Percentiles rank a stretch among this genome's conserved stretches.
phyloP scores from a whole-genome alignment of 2,329 filamentous ascomycete genomes.

The Microdochium trichocladiopsis region DNA sequence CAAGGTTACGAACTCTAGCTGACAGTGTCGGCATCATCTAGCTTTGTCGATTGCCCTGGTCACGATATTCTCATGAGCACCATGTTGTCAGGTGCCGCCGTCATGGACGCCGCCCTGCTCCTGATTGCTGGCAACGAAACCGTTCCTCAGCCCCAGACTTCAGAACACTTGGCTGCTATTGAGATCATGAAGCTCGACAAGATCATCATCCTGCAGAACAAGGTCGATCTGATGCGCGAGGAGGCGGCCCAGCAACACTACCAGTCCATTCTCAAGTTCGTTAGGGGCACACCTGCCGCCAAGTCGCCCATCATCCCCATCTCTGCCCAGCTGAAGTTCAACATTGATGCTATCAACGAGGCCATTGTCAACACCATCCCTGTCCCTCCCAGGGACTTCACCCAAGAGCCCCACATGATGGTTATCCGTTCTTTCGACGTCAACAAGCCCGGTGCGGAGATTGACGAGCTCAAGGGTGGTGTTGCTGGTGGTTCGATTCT shows the following conservation, averaged over 20 bases:
- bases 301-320: slow-evolving; percentile 95
- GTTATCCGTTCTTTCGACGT: slow-evolving; percentile 99
- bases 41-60: slow-evolving; percentile 96
- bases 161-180: slow-evolving; percentile 96
- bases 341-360: slow-evolving; percentile 97
- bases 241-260: slow-evolving; percentile 91
- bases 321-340: slow-evolving; percentile 96
- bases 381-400: slow-evolving; percentile 85
- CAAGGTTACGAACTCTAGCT: slow-evolving; percentile 4
- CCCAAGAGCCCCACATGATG: slow-evolving; percentile 92
- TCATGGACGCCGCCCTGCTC: slow-evolving; percentile 97
- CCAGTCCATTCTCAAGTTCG: slow-evolving; percentile 97
- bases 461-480: slow-evolving; percentile 96
- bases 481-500: slow-evolving; percentile 96
- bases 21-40: slow-evolving; percentile 28
- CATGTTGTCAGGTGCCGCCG: slow-evolving; percentile 97
- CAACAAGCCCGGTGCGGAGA: slow-evolving; percentile 98
- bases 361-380: slow-evolving; percentile 93
- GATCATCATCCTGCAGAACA: slow-evolving; percentile 99
- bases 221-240: slow-evolving; percentile 97
- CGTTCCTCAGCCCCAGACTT: slow-evolving; percentile 96
- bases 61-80: slow-evolving; percentile 99
- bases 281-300: slow-evolving; percentile 92
- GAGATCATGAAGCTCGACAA: slow-evolving; percentile 99
- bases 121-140: slow-evolving; percentile 98